Evolutionary conservation across 2,329 filamentous ascomycete genomes (phyloP).

Genomic region (Blastomyces silverae): DNA sequence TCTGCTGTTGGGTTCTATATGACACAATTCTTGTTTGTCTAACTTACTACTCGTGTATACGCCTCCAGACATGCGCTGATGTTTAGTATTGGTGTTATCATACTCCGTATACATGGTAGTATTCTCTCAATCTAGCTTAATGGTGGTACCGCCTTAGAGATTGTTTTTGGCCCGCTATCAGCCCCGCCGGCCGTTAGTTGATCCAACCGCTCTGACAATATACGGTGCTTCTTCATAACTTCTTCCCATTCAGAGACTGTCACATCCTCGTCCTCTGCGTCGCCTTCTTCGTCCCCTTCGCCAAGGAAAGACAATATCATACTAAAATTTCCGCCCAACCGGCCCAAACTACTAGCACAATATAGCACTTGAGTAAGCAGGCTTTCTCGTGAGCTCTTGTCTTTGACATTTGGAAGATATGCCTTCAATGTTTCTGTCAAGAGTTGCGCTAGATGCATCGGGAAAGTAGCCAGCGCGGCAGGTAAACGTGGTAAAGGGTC

Average conservation of each 20-base stretch:
- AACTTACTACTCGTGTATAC: not conserved
- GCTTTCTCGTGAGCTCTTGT: slow-evolving; percentile 74
- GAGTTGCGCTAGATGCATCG: slow-evolving; percentile 73
- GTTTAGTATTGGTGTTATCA: not conserved
- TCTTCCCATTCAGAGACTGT: slow-evolving; percentile 66
- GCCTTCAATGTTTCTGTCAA: slow-evolving; percentile 66
- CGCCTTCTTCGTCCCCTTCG: slow-evolving; percentile 33
- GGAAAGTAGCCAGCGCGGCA: slow-evolving; percentile 73
- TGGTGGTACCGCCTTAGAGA: not conserved
- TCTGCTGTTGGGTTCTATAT: not conserved
- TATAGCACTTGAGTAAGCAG: slow-evolving; percentile 88
- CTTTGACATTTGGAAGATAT: slow-evolving; percentile 75
- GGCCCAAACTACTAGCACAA: slow-evolving; percentile 81
- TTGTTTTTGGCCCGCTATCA: slow-evolving; percentile 19
- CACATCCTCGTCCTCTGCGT: slow-evolving; percentile 41
- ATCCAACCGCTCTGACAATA: slow-evolving; percentile 64
- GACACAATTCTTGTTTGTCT: not conserved
- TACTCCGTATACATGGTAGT: too few relatives aligned
- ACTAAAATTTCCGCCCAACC: slow-evolving; percentile 87
- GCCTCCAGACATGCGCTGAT: not conserved
- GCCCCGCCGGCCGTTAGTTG: slow-evolving; percentile 33
- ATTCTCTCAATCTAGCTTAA: not conserved
- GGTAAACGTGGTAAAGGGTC: slow-evolving; percentile 53
- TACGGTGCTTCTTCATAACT: slow-evolving; percentile 77
- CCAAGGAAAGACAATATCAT: slow-evolving; percentile 66